Base-by-base conservation (phyloP, 1,284 basidiomycete genomes). In the Tilletia indica region DNA sequence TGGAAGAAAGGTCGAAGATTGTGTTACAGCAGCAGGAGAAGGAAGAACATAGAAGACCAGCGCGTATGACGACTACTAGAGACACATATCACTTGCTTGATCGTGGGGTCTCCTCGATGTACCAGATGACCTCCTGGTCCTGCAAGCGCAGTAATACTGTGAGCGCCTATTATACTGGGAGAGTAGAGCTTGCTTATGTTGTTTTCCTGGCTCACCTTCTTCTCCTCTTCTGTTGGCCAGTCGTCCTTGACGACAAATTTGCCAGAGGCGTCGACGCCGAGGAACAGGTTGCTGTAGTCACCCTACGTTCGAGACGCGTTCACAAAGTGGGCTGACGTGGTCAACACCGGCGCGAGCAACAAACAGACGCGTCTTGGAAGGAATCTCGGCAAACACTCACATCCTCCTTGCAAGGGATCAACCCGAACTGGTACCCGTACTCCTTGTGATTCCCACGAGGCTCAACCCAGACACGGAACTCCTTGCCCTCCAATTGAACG, bases 61-160 rank as follows among this genome's bases (percentile, higher is more conserved):
- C 25, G 25, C 25, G 25, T 31, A 31, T 31, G 25, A 31, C 25
- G 25, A 31, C 25, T 31, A 31, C 25, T 31, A 31, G 25, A 31
- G 25, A 31, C 25, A 31, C 25, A 31, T 31, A 31, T 31, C 25
- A 31, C 25, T 31, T 31, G 25, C 25, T 31, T 31, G 25, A 31
- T 31, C 48, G 48, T 49, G 48, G 48, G 48, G 48, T 49, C 48
- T 49, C 48, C 48, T 49, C 48, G 48, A 49, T 49, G 48, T 49
- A 49, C 48, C 48, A 49, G 48, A 49, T 49, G 48, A 49, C 48
- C 48, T 12, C 48, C n/a, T 49, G 48, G 48, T 49, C 48, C 48
- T 49, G 48, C n/a, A 49, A 49, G 48, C 14, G n/a, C 14, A 49
- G n/a, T 14, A n/a, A 49, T 1, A 49, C 12, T n/a, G n/a, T 14